Evolutionary conservation across 805 yeast species (phyloP).

Genomic region (Saccharomycopsis microspora): DNA sequence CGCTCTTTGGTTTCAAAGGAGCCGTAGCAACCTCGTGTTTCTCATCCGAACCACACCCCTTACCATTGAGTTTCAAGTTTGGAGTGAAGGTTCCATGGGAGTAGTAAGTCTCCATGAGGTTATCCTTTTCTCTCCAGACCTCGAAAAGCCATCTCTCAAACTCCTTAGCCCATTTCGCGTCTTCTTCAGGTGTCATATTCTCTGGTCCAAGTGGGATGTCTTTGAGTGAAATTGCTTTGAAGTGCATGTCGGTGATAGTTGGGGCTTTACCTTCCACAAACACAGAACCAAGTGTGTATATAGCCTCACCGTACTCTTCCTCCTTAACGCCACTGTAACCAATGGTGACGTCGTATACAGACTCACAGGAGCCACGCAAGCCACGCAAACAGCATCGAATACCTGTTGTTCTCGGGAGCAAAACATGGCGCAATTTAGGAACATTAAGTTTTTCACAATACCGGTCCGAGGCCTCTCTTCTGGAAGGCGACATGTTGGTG

Average conservation of each 20-base stretch:
- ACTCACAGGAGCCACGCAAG: slow-evolving; percentile 39
- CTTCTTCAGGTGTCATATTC: slow-evolving; percentile 30
- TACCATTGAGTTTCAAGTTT: not conserved
- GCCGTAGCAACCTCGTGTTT: slow-evolving; percentile 9
- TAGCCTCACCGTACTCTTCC: slow-evolving; percentile 65
- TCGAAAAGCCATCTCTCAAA: slow-evolving; percentile 70
- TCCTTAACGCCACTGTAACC: slow-evolving; percentile 65
- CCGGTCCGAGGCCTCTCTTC: slow-evolving; percentile 42
- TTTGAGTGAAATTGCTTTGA: slow-evolving; percentile 42
- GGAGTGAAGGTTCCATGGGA: slow-evolving; percentile 36
- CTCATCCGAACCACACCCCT: not conserved
- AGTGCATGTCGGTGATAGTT: slow-evolving; percentile 45
- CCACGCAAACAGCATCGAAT: slow-evolving; percentile 52
- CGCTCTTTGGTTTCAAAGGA: slow-evolving; percentile 5
- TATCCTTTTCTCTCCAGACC: slow-evolving; percentile 74
- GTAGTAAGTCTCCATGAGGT: slow-evolving; percentile 50
- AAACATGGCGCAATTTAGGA: slow-evolving; percentile 45
- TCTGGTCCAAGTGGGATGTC: slow-evolving; percentile 55
- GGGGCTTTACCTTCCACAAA: slow-evolving; percentile 71
- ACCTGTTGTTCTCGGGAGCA: slow-evolving; percentile 81
- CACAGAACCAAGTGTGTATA: slow-evolving; percentile 50
- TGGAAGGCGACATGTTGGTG: slow-evolving; percentile 65
- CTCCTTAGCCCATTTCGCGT: slow-evolving; percentile 22
- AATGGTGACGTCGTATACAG: slow-evolving; percentile 71
- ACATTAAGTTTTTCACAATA: slow-evolving; percentile 44